Percentiles rank a stretch among this genome's conserved stretches.
Evolutionary conservation across 1,284 basidiomycete species (phyloP).

Genomic region (Ustilago tritici): DNA sequence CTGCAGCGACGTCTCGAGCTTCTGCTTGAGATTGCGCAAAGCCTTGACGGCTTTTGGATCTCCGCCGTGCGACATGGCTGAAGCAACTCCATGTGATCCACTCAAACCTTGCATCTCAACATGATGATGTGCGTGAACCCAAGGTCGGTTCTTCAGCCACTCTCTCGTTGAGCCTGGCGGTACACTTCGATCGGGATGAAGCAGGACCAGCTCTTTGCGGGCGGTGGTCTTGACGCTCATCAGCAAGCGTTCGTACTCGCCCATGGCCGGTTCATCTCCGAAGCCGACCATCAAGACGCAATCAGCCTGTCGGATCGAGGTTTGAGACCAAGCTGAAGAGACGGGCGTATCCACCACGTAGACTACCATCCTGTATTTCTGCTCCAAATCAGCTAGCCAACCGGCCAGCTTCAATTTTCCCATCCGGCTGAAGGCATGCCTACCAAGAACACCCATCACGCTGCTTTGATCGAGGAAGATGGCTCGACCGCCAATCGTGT

Average conservation of each 20-base stretch:
- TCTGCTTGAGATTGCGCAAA: constrained; percentile 81
- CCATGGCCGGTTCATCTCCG: constrained; percentile 82
- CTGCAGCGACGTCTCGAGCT: constrained; percentile 87
- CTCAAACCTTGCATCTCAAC: constrained; percentile 80
- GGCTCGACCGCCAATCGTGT: constrained; percentile 62
- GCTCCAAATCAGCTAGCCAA: constrained; percentile 68
- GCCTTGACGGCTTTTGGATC: constrained; percentile 91
- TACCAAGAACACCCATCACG: constrained; percentile 67
- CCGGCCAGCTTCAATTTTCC: constrained; percentile 69
- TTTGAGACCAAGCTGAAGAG: constrained; percentile 67
- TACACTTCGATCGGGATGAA: constrained; percentile 92
- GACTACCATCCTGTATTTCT: constrained; percentile 65
- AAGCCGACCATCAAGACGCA: constrained; percentile 92
- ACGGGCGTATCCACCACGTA: constrained; percentile 69
- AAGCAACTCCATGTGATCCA: constrained; percentile 64
- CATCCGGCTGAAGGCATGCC: constrained; percentile 69
- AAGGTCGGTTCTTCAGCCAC: constrained; percentile 96
- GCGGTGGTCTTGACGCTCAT: constrained; percentile 96
- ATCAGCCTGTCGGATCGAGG: constrained; percentile 78
- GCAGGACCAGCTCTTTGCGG: constrained; percentile 91
- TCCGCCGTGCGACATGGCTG: constrained; percentile 70
- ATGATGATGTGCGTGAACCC: constrained; percentile 92
- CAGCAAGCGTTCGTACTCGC: constrained; percentile 88
- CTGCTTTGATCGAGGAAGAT: constrained; percentile 66
- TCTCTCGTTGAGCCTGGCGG: constrained; percentile 90